Evolutionary conservation across 257 asterid species (phyloP), one percentile per base, ranked within the genome.

Genomic region (Ligustrum vulgare): DNA sequence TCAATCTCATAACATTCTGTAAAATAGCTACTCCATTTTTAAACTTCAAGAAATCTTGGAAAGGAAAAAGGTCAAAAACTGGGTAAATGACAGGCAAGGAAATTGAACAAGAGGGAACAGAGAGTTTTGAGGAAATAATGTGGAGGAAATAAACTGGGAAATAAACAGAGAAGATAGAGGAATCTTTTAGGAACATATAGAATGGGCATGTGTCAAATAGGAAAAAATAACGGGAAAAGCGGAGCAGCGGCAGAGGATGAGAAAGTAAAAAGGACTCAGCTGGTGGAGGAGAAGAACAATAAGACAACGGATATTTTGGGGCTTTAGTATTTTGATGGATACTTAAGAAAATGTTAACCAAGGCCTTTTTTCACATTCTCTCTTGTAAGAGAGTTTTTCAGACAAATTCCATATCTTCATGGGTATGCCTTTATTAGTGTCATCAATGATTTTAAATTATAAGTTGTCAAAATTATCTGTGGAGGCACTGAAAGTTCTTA

Each of bases 401-500:
- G 31, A 22, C 34, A 23, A 60, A 25, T 60, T 60, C 15, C 32
- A 22, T 58, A 8, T 58, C 12, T 18, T 58, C 20, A 22, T 60
- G 13, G 45, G 45, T 39, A 39, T 8, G 13, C 45, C 45, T 60
- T 60, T 23, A 60, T 22, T 20, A 9, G 6, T 60, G 33, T 60
- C 3, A 23, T 22, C 18, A 3, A 4, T 60, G 23, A 23, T 9
- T 39, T 39, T 39, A 39, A 39, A 39, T 39, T 60, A 11, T 23
- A 23, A 23, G 18, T 22, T 3, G 7, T 23, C 23, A 60, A 20
- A 23, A 58, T 60, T 10, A 0, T 22, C 6, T 22, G 66, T 8
- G 34, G 33, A 9, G 66, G 15, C 66, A 31, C 37, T 78, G 45
- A 18, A 58, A 33, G 67, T 41, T 72, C 34, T 69, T 63, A 37